Percentiles rank a stretch among this genome's conserved stretches.
Conservation (phyloP, 306 rosid genomes). For the Glycyrrhiza uralensis region DNA sequence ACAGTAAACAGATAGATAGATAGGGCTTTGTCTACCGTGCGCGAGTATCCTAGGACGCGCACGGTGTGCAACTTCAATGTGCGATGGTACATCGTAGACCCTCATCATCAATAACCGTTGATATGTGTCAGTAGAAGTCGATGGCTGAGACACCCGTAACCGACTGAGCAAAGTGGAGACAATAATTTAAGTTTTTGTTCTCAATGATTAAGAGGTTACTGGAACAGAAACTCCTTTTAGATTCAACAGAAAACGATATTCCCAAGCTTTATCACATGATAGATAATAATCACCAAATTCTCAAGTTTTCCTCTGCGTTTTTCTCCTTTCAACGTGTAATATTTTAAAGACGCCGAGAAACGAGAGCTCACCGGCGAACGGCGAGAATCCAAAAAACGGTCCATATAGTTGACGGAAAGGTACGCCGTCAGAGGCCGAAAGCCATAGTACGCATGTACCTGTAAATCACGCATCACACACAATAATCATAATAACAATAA, state of each 20-base stretch:
- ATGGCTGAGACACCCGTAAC: no score
- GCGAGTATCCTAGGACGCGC: no score
- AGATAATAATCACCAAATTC: slow-evolving; percentile 6
- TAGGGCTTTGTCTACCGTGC: no score
- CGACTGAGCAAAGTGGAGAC: no score
- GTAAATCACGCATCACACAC: neutral
- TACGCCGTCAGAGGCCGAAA: slow-evolving; percentile 91
- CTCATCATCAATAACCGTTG: no score
- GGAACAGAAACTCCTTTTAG: slow-evolving; percentile 12
- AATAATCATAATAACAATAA: neutral
- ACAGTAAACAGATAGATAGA: no score
- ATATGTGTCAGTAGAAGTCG: no score
- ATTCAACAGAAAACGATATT: no score
- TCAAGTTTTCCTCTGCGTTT: neutral
- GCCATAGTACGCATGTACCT: slow-evolving; percentile 74
- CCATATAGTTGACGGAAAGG: slow-evolving; percentile 90
- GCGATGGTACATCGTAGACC: no score
- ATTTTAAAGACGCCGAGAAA: neutral
- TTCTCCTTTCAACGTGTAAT: neutral
- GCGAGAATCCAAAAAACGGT: slow-evolving; percentile 77
- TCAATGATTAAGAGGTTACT: slow-evolving; percentile 17
- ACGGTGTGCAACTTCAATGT: no score
- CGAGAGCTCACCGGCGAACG: slow-evolving; percentile 66
- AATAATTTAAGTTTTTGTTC: no score
- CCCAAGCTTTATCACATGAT: no score